These are phyloP conservation scores for Themeda triandra DNA, from an alignment of 176 grass and related monocot species.

Conservation along the genomic window DNA sequence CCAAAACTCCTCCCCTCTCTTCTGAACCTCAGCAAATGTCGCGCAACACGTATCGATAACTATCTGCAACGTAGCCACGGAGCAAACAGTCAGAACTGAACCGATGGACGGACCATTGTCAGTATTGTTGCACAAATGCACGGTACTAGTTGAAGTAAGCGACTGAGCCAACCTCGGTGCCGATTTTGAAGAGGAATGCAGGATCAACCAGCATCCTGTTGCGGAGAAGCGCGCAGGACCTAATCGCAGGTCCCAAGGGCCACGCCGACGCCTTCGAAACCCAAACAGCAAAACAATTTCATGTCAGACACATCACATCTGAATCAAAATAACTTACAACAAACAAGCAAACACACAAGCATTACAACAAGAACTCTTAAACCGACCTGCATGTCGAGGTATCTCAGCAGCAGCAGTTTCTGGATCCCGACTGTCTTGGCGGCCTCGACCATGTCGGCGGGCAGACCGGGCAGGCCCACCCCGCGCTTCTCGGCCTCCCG, in stretches of 20 bases:
- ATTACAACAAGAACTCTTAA: background rate
- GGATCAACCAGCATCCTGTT: conserved; percentile 94
- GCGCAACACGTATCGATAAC: conserved; percentile 90
- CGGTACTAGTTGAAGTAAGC: background rate
- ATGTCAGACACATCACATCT: background rate
- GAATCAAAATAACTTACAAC: background rate
- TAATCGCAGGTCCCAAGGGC: conserved; percentile 66
- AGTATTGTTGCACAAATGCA: background rate
- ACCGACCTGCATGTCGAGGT: conserved; percentile 66
- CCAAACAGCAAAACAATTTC: background rate
- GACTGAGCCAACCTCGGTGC: conserved; percentile 50
- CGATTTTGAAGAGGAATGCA: conserved; percentile 96
- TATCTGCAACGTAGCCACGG: conserved; percentile 53
- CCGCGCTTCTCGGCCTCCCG: conserved; percentile 50
- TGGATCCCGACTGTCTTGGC: conserved; percentile 71
- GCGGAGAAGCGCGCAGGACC: conserved; percentile 58
- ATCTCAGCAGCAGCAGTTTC: conserved; percentile 62
- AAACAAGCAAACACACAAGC: background rate
- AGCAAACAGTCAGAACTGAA: background rate
- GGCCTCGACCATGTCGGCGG: conserved; percentile 65
- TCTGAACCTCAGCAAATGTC: conserved; percentile 88
- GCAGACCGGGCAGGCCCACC: conserved; percentile 46
- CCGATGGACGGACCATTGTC: background rate
- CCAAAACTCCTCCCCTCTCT: conserved; percentile 95
- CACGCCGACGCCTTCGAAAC: conserved; percentile 61